These are phyloP conservation scores for Trichoderma afroharzianum DNA, from an alignment of 2,329 filamentous ascomycete species.

Conservation along the genomic window DNA sequence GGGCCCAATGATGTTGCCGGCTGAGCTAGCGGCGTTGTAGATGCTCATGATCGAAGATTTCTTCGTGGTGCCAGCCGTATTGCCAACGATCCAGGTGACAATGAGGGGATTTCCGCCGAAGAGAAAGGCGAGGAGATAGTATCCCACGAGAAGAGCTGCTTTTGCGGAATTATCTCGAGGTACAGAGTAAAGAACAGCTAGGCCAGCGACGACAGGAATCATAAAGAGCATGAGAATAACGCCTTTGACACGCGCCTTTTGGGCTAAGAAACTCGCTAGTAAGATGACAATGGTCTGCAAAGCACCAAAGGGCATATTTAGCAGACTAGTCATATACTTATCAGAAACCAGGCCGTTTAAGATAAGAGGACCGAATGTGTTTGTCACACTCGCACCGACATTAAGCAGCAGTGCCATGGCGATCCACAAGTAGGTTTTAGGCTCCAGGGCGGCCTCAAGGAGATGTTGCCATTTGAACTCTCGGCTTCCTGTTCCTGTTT, in stretches of 20 bases:
- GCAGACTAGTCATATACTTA: constrained; percentile 53
- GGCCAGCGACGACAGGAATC: background rate
- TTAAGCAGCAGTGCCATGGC: constrained; percentile 59
- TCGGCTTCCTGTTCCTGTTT: background rate
- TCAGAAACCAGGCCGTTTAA: constrained; percentile 58
- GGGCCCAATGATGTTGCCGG: background rate
- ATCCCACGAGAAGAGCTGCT: constrained; percentile 51
- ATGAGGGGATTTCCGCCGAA: constrained; percentile 64
- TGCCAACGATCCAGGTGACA: constrained; percentile 65
- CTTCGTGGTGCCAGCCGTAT: constrained; percentile 65
- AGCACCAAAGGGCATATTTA: constrained; percentile 54
- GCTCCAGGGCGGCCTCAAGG: background rate
- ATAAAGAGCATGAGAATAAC: background rate
- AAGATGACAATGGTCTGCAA: background rate
- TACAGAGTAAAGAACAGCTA: constrained; percentile 52
- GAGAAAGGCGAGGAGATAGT: constrained; percentile 63
- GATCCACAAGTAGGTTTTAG: constrained; percentile 55
- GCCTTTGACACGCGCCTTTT: background rate
- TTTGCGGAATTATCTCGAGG: constrained; percentile 39
- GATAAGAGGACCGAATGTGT: constrained; percentile 63
- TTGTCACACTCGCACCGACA: constrained; percentile 60
- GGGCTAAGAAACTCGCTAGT: background rate
- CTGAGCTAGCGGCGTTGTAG: background rate
- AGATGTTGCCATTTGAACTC: background rate
- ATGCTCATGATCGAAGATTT: constrained; percentile 44